Percentiles rank a stretch among this genome's conserved stretches.
Conservation (phyloP, 768 basidiomycete genomes). For the Leccinum imitatum region DNA sequence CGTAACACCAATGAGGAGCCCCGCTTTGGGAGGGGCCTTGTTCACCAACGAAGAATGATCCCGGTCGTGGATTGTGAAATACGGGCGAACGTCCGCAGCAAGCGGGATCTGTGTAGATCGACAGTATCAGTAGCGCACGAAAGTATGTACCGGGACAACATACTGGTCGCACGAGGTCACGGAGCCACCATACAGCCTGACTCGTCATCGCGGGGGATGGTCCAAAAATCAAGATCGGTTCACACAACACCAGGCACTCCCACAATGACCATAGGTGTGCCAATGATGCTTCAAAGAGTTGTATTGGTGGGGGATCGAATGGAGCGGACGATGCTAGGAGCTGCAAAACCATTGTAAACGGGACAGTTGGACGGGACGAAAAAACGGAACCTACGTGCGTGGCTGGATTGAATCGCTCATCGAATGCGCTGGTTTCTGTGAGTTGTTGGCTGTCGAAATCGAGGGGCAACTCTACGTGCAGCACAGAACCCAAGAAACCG, state of each 20-base stretch:
- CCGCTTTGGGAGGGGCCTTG: constrained; percentile 74
- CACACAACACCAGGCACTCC: constrained; percentile 91
- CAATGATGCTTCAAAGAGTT: constrained; percentile 62
- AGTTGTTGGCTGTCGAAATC: constrained; percentile 72
- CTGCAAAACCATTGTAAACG: constrained; percentile 35
- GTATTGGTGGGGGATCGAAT: constrained; percentile 54
- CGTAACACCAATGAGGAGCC: constrained; percentile 79
- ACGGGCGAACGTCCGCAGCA: constrained; percentile 85
- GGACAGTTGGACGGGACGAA: neutral
- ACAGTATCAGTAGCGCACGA: neutral
- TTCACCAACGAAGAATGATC: constrained; percentile 77
- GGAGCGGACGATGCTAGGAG: constrained; percentile 68
- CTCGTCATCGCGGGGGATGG: constrained; percentile 78
- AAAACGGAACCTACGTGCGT: constrained; percentile 41
- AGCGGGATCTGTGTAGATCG: constrained; percentile 63
- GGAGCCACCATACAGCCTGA: constrained; percentile 89
- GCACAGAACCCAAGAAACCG: constrained; percentile 77
- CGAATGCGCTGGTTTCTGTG: constrained; percentile 49
- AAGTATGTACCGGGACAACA: constrained; percentile 15
- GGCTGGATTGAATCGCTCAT: constrained; percentile 51
- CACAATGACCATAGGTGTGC: constrained; percentile 81
- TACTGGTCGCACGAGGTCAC: constrained; percentile 84
- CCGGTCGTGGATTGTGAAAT: constrained; percentile 95
- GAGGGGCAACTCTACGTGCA: constrained; percentile 72
- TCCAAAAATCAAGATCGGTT: constrained; percentile 85